Evolutionary conservation across 371 early-diverging fungal species (phyloP).

Genomic region (Haplosporangium sp.): DNA sequence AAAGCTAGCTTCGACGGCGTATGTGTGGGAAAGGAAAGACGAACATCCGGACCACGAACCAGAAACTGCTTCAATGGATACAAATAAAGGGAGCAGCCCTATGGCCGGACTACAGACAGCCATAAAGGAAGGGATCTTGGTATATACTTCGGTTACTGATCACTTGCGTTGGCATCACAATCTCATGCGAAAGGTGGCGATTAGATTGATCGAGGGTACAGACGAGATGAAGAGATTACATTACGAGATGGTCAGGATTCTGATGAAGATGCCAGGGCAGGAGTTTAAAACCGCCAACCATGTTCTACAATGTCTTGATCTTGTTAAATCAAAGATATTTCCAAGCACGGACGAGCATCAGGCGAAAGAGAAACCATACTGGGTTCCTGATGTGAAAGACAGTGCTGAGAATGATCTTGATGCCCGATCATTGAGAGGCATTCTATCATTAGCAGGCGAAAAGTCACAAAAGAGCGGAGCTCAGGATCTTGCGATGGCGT

Average conservation of each 20-base stretch:
- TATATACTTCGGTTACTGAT: conserved; percentile 39
- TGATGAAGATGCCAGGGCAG: conserved; percentile 25
- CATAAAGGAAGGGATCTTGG: conserved; percentile 43
- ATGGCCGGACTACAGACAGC: conserved; percentile 52
- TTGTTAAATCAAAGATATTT: conserved; percentile 26
- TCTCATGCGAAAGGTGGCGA: conserved; percentile 45
- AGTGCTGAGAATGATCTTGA: conserved; percentile 7
- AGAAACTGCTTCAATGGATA: not conserved
- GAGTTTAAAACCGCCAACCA: conserved; percentile 38
- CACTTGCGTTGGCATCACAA: conserved; percentile 34
- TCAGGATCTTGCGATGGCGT: conserved; percentile 43
- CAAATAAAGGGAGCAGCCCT: conserved; percentile 31
- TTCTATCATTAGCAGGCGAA: conserved; percentile 40
- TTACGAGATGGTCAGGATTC: conserved; percentile 41
- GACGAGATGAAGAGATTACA: conserved; percentile 42
- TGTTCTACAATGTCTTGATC: conserved; percentile 24
- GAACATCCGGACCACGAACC: conserved; percentile 1
- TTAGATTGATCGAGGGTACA: conserved; percentile 26
- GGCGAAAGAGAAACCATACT: conserved; percentile 12
- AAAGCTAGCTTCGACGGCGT: conserved; percentile 31
- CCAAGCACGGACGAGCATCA: not conserved
- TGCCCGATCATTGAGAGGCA: conserved; percentile 16
- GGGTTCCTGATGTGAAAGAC: conserved; percentile 11
- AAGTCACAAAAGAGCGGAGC: conserved; percentile 54
- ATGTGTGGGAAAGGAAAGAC: conserved; percentile 13